phyloP scores from a whole-genome alignment of 306 rosid species.

The Hippophae tibetana region DNA sequence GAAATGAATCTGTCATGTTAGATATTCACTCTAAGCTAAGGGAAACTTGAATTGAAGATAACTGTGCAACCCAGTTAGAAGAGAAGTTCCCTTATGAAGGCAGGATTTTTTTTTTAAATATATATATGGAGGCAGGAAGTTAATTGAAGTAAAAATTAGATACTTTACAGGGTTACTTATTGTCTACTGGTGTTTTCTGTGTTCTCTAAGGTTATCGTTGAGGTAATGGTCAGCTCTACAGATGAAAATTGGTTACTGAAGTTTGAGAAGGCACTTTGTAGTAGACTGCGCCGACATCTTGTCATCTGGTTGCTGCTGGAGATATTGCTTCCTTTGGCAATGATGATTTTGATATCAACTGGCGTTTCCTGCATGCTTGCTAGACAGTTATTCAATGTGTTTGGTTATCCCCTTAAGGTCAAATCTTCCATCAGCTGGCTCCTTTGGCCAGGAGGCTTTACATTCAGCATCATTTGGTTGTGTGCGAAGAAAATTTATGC shows the following conservation, averaged over 20 bases:
- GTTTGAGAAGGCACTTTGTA: background rate
- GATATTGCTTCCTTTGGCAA: slow-evolving; percentile 7
- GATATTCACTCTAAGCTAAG: background rate
- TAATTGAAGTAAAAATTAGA: too few relatives aligned
- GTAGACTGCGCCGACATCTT: background rate
- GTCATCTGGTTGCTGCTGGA: background rate
- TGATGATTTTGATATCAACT: background rate
- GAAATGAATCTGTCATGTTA: background rate
- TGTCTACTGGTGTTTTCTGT: background rate
- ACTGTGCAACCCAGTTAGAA: background rate
- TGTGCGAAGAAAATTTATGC: background rate
- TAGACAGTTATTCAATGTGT: background rate
- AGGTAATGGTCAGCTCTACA: background rate
- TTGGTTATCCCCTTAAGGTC: slow-evolving; percentile 3
- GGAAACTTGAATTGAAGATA: background rate
- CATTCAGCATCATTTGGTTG: slow-evolving; percentile 7
- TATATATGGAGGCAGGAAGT: background rate
- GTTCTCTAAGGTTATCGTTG: background rate
- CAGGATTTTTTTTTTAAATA: too few relatives aligned
- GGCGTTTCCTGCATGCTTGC: slow-evolving; percentile 3
- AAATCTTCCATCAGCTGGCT: slow-evolving; percentile 2
- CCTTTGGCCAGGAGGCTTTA: slow-evolving; percentile 15
- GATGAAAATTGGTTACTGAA: slow-evolving; percentile 4
- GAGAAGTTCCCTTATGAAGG: background rate
- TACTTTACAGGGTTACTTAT: background rate